phyloP scores from a whole-genome alignment of 345 rosid genomes.

The Acer campestre region DNA sequence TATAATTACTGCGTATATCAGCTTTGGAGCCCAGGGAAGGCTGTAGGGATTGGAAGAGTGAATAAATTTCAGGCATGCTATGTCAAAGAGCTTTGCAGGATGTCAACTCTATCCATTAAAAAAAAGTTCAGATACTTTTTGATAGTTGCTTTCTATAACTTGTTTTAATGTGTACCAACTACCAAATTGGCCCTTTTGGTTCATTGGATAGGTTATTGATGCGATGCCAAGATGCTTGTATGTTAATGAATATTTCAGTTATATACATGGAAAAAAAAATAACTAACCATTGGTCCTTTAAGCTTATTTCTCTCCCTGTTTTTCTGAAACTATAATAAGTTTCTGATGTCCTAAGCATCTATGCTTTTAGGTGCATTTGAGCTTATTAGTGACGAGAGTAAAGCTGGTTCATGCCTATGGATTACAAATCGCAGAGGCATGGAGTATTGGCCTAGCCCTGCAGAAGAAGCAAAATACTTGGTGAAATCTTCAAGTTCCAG shows the following conservation, averaged over 20 bases:
- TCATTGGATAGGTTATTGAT: not conserved
- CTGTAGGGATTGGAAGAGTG: not conserved
- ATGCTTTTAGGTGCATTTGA: conserved; percentile 73
- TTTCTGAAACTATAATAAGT: not conserved
- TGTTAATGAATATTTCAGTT: not conserved
- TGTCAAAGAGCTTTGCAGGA: not conserved
- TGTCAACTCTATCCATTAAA: conserved; percentile 1
- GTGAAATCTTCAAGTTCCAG: conserved; percentile 46
- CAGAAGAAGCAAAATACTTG: conserved; percentile 68
- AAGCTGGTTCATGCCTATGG: conserved; percentile 93
- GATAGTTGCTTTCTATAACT: not conserved
- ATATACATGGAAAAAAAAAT: not conserved
- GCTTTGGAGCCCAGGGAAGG: not conserved
- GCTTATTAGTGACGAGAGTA: conserved; percentile 77
- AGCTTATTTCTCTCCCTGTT: not conserved
- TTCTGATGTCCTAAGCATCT: conserved; percentile 14
- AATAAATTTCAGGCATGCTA: not conserved
- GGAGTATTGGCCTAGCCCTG: conserved; percentile 91
- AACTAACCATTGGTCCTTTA: not conserved
- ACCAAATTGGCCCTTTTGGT: not conserved
- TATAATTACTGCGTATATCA: not conserved
- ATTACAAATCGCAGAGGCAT: conserved; percentile 83
- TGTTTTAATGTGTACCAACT: not conserved
- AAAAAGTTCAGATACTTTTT: not conserved
- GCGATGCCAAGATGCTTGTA: not conserved